A percentile compares a stretch with the other conserved stretches of the same genome.
Evolutionary conservation across 1,284 basidiomycete species (phyloP).

Genomic region (Peniophora sp.): DNA sequence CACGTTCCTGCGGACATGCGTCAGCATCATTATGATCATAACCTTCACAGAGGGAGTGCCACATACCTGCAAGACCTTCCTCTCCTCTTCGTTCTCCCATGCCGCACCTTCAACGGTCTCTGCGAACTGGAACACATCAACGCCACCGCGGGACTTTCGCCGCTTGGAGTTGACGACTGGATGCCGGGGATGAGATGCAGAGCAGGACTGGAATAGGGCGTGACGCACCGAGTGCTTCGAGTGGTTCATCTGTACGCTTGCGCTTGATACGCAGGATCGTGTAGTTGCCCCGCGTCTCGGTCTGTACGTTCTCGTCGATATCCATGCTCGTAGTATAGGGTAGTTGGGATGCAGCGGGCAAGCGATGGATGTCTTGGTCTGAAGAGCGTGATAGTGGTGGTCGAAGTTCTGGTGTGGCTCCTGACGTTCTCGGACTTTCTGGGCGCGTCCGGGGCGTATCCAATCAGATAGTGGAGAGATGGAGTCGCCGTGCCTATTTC

Average conservation of each 20-base stretch:
- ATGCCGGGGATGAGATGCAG: conserved; percentile 4
- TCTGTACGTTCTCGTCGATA: background rate
- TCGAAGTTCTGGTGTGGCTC: too few species aligned
- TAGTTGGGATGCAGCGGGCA: too few species aligned
- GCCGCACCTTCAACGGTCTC: conserved; percentile 63
- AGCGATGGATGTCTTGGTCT: too few species aligned
- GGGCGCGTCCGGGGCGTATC: too few species aligned
- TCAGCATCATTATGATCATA: background rate
- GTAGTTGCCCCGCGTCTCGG: conserved; percentile 22
- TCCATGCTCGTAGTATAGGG: background rate
- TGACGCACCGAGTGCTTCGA: conserved; percentile 62
- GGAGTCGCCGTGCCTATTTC: too few species aligned
- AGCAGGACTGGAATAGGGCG: conserved; percentile 5
- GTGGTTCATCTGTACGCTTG: conserved; percentile 69
- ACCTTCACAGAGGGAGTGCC: background rate
- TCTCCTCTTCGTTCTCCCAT: conserved; percentile 53
- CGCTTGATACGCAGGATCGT: conserved; percentile 74
- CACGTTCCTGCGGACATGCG: conserved; percentile 13
- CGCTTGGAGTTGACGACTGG: conserved; percentile 14
- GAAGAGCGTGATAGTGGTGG: too few species aligned
- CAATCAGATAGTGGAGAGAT: too few species aligned
- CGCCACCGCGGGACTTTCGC: conserved; percentile 52
- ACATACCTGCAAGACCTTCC: conserved; percentile 47
- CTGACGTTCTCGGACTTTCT: too few species aligned
- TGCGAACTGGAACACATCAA: conserved; percentile 69